These are phyloP conservation scores for Coniochaeta sp. DNA, from an alignment of 2,329 filamentous ascomycete species.

Conservation along the genomic window DNA sequence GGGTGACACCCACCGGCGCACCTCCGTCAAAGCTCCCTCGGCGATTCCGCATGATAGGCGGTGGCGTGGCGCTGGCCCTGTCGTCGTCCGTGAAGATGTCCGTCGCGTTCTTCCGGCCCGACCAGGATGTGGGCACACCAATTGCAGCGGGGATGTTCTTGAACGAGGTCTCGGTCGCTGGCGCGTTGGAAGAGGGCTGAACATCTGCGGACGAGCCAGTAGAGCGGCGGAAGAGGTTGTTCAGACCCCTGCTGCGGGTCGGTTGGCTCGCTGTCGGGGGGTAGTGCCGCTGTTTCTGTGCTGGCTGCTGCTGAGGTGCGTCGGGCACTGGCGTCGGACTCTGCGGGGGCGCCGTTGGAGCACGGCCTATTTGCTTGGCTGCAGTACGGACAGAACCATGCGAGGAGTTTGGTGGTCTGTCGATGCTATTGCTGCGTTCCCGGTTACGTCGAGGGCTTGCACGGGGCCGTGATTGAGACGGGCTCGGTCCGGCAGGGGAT, in stretches of 20 bases:
- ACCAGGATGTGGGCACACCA: too few species aligned
- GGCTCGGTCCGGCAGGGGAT: slow-evolving; percentile 11
- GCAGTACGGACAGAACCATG: not conserved
- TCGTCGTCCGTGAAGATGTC: slow-evolving; percentile 25
- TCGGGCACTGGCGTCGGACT: slow-evolving; percentile 12
- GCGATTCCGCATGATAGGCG: slow-evolving; percentile 44
- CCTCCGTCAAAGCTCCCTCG: slow-evolving; percentile 11
- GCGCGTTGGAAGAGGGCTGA: slow-evolving; percentile 13
- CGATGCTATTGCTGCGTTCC: slow-evolving; percentile 18
- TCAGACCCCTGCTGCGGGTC: slow-evolving; percentile 37
- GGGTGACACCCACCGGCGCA: not conserved
- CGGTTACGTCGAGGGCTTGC: slow-evolving; percentile 17
- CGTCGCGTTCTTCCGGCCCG: slow-evolving; percentile 8
- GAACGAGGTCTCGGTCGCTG: slow-evolving; percentile 15
- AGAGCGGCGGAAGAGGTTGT: slow-evolving; percentile 44
- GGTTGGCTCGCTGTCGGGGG: slow-evolving; percentile 39
- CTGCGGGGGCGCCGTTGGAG: slow-evolving; percentile 14
- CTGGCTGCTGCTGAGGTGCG: slow-evolving; percentile 21
- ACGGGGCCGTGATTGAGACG: slow-evolving; percentile 14
- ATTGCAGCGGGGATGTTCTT: slow-evolving; percentile 12
- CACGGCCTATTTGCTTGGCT: slow-evolving; percentile 9
- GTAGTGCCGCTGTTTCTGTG: slow-evolving; percentile 35
- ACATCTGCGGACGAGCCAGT: slow-evolving; percentile 27
- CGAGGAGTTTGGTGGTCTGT: slow-evolving; percentile 8
- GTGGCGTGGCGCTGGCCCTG: slow-evolving; percentile 43